These are phyloP conservation scores for Eucalyptus marginata DNA, from an alignment of 345 rosid species.

Conservation along the genomic window DNA sequence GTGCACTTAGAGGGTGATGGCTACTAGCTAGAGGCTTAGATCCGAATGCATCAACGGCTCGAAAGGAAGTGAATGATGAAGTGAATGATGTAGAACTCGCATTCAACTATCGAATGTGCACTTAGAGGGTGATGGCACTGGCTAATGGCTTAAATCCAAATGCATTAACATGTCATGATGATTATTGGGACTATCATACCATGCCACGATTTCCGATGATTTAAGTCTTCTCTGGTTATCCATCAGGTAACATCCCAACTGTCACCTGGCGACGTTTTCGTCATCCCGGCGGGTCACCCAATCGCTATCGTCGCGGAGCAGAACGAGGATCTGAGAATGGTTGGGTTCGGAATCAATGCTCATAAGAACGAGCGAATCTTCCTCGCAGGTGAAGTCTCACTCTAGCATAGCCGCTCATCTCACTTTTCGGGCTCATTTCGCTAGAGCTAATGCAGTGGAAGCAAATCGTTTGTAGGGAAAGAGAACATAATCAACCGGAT, in stretches of 20 bases:
- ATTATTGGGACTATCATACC: neutral
- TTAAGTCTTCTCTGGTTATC: neutral
- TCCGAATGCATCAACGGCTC: too few relatives aligned
- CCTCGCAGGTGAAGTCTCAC: conserved; percentile 24
- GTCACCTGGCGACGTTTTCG: conserved; percentile 27
- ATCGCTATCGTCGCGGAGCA: conserved; percentile 7
- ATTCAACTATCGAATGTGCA: neutral
- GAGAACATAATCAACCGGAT: conserved; percentile 11
- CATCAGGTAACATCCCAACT: neutral
- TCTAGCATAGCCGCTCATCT: neutral
- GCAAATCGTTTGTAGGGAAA: neutral
- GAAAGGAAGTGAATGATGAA: neutral
- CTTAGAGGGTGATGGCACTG: neutral
- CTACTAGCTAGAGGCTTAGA: too few relatives aligned
- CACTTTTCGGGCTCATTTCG: neutral
- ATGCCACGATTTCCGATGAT: neutral
- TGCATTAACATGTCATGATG: neutral
- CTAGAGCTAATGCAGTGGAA: neutral
- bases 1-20: too few relatives aligned
- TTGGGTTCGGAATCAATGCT: conserved; percentile 35
- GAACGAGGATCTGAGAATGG: conserved; percentile 2
- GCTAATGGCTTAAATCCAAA: neutral
- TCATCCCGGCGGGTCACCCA: conserved; percentile 43
- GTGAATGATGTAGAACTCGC: neutral
- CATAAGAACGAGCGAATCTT: conserved; percentile 19